These are phyloP conservation scores for Backusella macrospora DNA, from an alignment of 192 early-diverging fungal species.

Conservation along the genomic window DNA sequence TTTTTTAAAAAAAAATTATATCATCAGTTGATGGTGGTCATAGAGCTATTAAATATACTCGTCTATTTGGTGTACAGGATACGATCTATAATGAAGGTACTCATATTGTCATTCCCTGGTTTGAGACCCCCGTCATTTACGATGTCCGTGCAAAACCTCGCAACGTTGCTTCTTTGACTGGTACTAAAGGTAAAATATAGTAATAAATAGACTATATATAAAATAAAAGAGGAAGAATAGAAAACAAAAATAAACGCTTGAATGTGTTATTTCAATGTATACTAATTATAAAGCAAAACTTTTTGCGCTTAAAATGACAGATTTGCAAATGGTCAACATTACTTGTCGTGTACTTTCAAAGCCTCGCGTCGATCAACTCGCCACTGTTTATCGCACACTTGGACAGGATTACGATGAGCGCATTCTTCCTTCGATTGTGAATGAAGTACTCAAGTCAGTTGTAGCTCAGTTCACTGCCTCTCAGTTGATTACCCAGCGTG, in stretches of 20 bases:
- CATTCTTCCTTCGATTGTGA: slow-evolving; percentile 96
- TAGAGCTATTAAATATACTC: slow-evolving; percentile 96
- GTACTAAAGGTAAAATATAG: slow-evolving; percentile 81
- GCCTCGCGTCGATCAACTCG: slow-evolving; percentile 74
- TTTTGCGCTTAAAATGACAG: slow-evolving; percentile 44
- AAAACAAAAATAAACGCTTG: not conserved
- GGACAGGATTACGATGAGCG: slow-evolving; percentile 96
- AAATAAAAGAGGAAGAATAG: not conserved
- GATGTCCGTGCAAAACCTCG: slow-evolving; percentile 97
- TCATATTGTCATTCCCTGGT: slow-evolving; percentile 92
- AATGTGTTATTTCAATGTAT: too few relatives aligned
- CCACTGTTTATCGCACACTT: slow-evolving; percentile 86
- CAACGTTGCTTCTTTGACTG: slow-evolving; percentile 96
- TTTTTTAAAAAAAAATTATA: not conserved
- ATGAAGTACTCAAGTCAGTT: slow-evolving; percentile 97
- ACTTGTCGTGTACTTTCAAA: slow-evolving; percentile 96
- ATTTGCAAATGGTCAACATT: slow-evolving; percentile 99
- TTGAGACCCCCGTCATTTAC: slow-evolving; percentile 94
- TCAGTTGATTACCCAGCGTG: slow-evolving; percentile 97
- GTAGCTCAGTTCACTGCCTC: slow-evolving; percentile 99
- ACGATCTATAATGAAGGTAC: slow-evolving; percentile 93
- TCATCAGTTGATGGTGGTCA: slow-evolving; percentile 92
- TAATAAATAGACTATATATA: not conserved
- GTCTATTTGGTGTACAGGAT: slow-evolving; percentile 83
- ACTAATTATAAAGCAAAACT: not conserved